Evolutionary conservation across 768 basidiomycete genomes (phyloP), one percentile per base, ranked within the genome.

Genomic region (Hypsizygus marmoreus): DNA sequence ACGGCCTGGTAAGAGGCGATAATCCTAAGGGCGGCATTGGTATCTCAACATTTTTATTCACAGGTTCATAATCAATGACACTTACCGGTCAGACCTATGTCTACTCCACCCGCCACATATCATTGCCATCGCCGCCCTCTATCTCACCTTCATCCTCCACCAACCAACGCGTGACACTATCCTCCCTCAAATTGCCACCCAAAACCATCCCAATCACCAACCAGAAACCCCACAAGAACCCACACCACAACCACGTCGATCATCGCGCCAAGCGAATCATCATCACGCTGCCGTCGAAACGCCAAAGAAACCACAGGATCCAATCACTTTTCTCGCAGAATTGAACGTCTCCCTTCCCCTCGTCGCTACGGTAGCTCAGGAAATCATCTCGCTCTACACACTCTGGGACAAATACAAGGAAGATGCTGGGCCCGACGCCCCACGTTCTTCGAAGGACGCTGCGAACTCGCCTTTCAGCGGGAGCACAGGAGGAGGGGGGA

Each of bases 31-130:
- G 8, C 3, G 28, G 12, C 14, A n/a, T 11, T 8, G 23, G 17
- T 32, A 7, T 6, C 2, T 14, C 8, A 22, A 11, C 14, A 22
- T 45, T 44, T 32, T 11, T 28, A 13, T 13, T 2, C 22, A 22
- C 51, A 97, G 94, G 91, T 94, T 93, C 62, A 83, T 97, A 61
- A 82, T 99, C 60, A 99, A 98, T 68, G 95, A 98, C 65, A 93
- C 90, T 0, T 97, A 93, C 60, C 83, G 95, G 42, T 94, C 91
- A 4, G 90, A 95, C 44, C 73, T 99, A 14, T 93, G 91, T 60
- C 82, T 99, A n/a, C 67, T 97, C 22, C 87, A 98, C 61, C 95
- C 97, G 0, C 97, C 97, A 0, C 93, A 98, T 62, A 73, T 97
- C 45, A 90, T 98, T 54, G 93, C 95, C 16, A 80, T 97, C 59